Percentiles rank a stretch among this genome's conserved stretches.
These are phyloP conservation scores for Pleurotus tuber-regium DNA, from an alignment of 768 basidiomycete species.

Conservation along the genomic window DNA sequence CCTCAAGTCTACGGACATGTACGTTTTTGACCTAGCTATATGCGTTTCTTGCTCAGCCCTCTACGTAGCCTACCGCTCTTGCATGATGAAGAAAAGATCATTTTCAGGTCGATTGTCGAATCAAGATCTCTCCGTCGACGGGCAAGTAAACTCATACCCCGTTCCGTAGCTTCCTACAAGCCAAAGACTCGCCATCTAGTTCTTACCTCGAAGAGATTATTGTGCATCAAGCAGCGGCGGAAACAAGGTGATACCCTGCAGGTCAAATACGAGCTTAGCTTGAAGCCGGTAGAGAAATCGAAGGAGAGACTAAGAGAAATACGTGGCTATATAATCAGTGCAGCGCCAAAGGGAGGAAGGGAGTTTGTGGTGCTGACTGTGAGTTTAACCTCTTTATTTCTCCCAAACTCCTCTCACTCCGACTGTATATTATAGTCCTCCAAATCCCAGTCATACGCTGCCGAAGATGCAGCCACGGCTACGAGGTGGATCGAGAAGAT, in stretches of 20 bases:
- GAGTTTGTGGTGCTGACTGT: conserved; percentile 65
- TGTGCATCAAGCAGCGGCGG: conserved; percentile 52
- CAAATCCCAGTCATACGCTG: conserved; percentile 44
- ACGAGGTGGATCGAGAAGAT: conserved; percentile 40
- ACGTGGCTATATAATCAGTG: conserved; percentile 40
- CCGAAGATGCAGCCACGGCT: conserved; percentile 30
- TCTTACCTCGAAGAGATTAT: conserved; percentile 52
- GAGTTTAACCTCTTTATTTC: conserved; percentile 19
- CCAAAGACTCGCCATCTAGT: conserved; percentile 54
- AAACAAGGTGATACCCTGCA: conserved; percentile 27
- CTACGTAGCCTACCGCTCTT: conserved; percentile 23
- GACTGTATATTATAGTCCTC: conserved; percentile 32
- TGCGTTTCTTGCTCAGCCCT: background rate
- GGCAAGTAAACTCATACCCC: conserved; percentile 51
- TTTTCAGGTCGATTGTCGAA: conserved; percentile 55
- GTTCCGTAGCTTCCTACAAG: conserved; percentile 47
- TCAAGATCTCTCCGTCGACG: conserved; percentile 51
- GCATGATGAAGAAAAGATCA: conserved; percentile 39
- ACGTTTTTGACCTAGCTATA: conserved; percentile 16
- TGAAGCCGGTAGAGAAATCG: conserved; percentile 32
- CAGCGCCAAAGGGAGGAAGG: conserved; percentile 51
- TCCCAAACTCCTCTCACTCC: background rate
- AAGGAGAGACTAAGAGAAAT: conserved; percentile 46
- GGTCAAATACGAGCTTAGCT: conserved; percentile 51
- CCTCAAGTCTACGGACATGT: conserved; percentile 43